phyloP scores from a whole-genome alignment of 495 filamentous ascomycete genomes.

The Chlorociboria aeruginascens region DNA sequence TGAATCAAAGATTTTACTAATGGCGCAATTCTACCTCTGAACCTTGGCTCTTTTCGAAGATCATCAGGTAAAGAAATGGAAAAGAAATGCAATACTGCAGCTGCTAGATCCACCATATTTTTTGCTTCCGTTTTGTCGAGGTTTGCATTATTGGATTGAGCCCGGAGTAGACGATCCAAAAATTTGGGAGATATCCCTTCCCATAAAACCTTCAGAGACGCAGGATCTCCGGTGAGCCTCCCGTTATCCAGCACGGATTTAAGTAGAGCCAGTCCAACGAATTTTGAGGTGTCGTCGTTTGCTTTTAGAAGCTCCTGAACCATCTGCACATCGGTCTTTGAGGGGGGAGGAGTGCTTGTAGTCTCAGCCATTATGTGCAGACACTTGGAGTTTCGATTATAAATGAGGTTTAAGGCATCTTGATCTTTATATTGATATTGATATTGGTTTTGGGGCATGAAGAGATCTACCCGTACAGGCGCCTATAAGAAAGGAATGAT shows the following conservation, averaged over 20 bases:
- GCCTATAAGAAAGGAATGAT: no score
- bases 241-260: constrained; percentile 47
- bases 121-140: constrained; percentile 28
- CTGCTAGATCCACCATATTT: constrained; percentile 49
- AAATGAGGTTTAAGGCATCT: no score
- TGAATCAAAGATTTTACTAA: constrained; percentile 35
- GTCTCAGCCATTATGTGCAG: no score
- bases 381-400: neutral
- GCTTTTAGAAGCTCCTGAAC: constrained; percentile 36
- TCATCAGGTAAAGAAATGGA: constrained; percentile 35
- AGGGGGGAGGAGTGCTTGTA: no score
- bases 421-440: no score
- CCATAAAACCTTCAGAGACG: constrained; percentile 30
- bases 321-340: constrained; percentile 8
- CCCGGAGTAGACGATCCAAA: constrained; percentile 44
- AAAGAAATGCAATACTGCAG: constrained; percentile 48
- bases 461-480: no score
- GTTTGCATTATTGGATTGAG: constrained; percentile 25
- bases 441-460: no score
- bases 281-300: constrained; percentile 51
- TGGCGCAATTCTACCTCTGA: constrained; percentile 36
- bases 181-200: constrained; percentile 44
- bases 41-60: constrained; percentile 26
- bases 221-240: constrained; percentile 27
- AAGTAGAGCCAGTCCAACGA: constrained; percentile 53